phyloP scores from a whole-genome alignment of 2,329 filamentous ascomycete genomes.

The Fusarium buxicola region DNA sequence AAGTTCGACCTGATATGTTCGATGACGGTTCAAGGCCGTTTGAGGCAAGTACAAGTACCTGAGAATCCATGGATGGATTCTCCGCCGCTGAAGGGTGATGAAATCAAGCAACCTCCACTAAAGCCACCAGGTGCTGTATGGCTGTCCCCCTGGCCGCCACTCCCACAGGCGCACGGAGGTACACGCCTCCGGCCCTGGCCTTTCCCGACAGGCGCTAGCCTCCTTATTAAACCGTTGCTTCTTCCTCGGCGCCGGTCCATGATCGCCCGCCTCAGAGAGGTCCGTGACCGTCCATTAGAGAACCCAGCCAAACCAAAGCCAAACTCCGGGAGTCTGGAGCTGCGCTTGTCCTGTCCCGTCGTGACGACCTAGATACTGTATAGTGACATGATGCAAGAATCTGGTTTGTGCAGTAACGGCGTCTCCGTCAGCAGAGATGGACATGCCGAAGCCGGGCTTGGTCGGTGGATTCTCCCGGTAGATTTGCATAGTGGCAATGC shows the following conservation, averaged over 20 bases:
- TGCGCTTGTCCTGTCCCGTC: no score
- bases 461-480: not conserved
- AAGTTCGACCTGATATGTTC: no score
- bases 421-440: not conserved
- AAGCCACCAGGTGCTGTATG: constrained; percentile 4
- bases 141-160: not conserved
- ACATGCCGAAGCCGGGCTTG: not conserved
- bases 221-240: constrained; percentile 6
- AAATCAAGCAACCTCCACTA: constrained; percentile 1
- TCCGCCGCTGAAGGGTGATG: not conserved
- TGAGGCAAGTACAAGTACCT: no score
- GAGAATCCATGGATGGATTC: no score
- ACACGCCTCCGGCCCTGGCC: constrained; percentile 5
- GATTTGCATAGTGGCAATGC: not conserved
- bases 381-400: not conserved
- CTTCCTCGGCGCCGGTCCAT: constrained; percentile 3
- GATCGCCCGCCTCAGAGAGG: constrained; percentile 13
- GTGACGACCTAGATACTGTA: no score
- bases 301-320: not conserved
- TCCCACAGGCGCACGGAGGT: not conserved
- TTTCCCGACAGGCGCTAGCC: constrained; percentile 7
- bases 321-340: constrained; percentile 2
- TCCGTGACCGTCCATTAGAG: constrained; percentile 5
- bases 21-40: no score
- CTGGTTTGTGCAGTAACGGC: not conserved